Conservation (phyloP, 2,329 filamentous ascomycete genomes). For the Huntiella omanensis region DNA sequence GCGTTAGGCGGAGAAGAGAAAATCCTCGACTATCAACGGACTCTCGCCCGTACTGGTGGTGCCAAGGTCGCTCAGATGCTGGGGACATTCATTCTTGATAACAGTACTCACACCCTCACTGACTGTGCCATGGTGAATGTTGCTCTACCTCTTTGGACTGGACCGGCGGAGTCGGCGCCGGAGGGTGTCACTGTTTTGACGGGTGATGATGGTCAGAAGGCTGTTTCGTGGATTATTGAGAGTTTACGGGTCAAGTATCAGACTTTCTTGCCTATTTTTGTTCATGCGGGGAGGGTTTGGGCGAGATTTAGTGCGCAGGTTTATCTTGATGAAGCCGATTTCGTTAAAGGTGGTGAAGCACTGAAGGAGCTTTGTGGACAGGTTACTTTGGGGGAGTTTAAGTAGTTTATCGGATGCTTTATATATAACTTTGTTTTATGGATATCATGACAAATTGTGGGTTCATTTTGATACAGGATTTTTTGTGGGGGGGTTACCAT, state of each 20-base stretch:
- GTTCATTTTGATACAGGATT: too few species aligned
- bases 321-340: conserved; percentile 66
- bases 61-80: conserved; percentile 40
- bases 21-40: conserved; percentile 44
- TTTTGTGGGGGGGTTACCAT: too few species aligned
- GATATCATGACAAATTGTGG: too few species aligned
- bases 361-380: conserved; percentile 31
- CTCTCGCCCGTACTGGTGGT: conserved; percentile 45
- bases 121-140: conserved; percentile 57
- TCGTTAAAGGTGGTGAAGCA: conserved; percentile 45
- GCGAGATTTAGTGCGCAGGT: conserved; percentile 60
- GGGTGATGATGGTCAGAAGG: conserved; percentile 17
- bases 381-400: conserved; percentile 20
- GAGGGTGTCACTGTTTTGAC: conserved; percentile 16
- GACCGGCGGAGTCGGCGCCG: conserved; percentile 15
- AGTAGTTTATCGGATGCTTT: background rate
- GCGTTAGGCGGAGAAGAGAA: conserved; percentile 54
- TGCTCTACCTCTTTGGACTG: conserved; percentile 40
- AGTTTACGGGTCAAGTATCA: conserved; percentile 39
- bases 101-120: conserved; percentile 38
- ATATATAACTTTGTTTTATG: too few species aligned
- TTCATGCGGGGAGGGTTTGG: conserved; percentile 47
- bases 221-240: conserved; percentile 38
- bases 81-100: conserved; percentile 55
- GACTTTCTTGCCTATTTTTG: conserved; percentile 50